A percentile compares a stretch with the other conserved stretches of the same genome.
phyloP scores from a whole-genome alignment of 2,329 filamentous ascomycete species.

The Phialophora macrospora region DNA sequence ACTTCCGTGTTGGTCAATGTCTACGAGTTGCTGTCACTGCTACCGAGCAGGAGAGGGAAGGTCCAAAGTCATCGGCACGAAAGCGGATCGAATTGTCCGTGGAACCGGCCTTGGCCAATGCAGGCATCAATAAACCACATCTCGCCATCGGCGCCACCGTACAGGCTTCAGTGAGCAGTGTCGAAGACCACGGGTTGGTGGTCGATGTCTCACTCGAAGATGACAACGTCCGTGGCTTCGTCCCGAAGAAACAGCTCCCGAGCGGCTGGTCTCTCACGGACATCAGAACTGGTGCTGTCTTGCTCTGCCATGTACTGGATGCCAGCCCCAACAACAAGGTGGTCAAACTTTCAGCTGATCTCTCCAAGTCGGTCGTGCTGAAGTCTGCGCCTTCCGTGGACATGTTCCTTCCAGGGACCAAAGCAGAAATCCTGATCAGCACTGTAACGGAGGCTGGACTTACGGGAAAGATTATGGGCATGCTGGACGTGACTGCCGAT shows the following conservation, averaged over 20 bases:
- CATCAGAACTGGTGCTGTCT: slow-evolving; percentile 80
- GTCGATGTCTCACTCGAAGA: slow-evolving; percentile 86
- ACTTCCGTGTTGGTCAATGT: slow-evolving; percentile 87
- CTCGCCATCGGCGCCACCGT: slow-evolving; percentile 76
- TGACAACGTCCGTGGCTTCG: slow-evolving; percentile 74
- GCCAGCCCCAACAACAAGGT: slow-evolving; percentile 79
- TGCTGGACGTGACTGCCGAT: slow-evolving; percentile 89
- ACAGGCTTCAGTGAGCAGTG: slow-evolving; percentile 85
- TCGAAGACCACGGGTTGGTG: slow-evolving; percentile 93
- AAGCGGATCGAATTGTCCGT: slow-evolving; percentile 87
- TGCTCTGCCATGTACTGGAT: slow-evolving; percentile 79
- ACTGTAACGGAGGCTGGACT: slow-evolving; percentile 77
- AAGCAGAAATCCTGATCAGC: slow-evolving; percentile 80
- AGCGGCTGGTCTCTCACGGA: slow-evolving; percentile 66
- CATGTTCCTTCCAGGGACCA: slow-evolving; percentile 88
- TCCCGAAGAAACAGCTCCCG: slow-evolving; percentile 82
- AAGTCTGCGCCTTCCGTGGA: slow-evolving; percentile 83
- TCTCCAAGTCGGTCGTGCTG: slow-evolving; percentile 57
- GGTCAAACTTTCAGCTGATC: slow-evolving; percentile 79
- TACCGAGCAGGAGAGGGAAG: slow-evolving; percentile 63
- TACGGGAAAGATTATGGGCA: slow-evolving; percentile 86
- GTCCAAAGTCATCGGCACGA: slow-evolving; percentile 67
- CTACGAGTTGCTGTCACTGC: slow-evolving; percentile 82
- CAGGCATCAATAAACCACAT: slow-evolving; percentile 72
- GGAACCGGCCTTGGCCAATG: slow-evolving; percentile 77